Evolutionary conservation across 495 filamentous ascomycete species (phyloP).

Genomic region (Lichina pygmaea): DNA sequence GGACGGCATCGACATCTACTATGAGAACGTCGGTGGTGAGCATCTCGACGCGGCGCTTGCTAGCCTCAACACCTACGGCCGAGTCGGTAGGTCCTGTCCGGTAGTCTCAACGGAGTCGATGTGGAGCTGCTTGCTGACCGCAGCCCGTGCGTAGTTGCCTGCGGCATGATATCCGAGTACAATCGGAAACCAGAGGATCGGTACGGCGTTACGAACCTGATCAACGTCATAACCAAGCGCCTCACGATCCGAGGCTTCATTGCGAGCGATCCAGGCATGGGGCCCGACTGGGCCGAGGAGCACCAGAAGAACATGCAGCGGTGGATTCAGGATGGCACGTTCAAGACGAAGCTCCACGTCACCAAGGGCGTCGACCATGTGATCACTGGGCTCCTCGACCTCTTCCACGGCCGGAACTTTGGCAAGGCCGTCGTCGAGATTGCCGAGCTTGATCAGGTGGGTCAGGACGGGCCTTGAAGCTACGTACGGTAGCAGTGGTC

Average conservation of each 20-base stretch:
- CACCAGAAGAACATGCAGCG: slow-evolving; percentile 58
- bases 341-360: slow-evolving; percentile 43
- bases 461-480: neutral
- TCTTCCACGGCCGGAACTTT: slow-evolving; percentile 72
- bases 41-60: slow-evolving; percentile 53
- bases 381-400: slow-evolving; percentile 55
- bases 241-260: slow-evolving; percentile 56
- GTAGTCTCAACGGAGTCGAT: too few relatives aligned
- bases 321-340: slow-evolving; percentile 63
- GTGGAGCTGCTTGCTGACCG: too few relatives aligned
- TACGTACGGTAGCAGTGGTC: too few relatives aligned
- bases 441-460: slow-evolving; percentile 9
- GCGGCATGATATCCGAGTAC: slow-evolving; percentile 57
- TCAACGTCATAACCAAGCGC: slow-evolving; percentile 25
- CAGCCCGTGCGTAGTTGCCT: slow-evolving; percentile 16
- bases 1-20: slow-evolving; percentile 80
- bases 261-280: slow-evolving; percentile 35
- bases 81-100: slow-evolving; percentile 26
- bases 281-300: slow-evolving; percentile 39
- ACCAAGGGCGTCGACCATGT: slow-evolving; percentile 67
- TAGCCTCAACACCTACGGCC: slow-evolving; percentile 38
- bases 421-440: slow-evolving; percentile 76
- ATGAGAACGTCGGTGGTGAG: slow-evolving; percentile 83
- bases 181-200: slow-evolving; percentile 27
- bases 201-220: slow-evolving; percentile 46